Evolutionary conservation across 345 rosid species (phyloP).

Genomic region (Sonneratia alba): DNA sequence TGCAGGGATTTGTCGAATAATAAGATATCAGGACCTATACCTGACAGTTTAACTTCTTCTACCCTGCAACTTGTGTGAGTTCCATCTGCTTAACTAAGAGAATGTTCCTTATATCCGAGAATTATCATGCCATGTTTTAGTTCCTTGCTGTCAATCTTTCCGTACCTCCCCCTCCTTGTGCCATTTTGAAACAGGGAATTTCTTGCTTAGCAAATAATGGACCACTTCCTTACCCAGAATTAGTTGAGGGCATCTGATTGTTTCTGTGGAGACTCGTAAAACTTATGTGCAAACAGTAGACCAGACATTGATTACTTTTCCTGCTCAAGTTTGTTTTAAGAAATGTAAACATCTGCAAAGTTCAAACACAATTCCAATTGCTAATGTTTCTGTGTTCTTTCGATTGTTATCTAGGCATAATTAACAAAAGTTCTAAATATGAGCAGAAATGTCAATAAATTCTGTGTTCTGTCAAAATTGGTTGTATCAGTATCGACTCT

Average conservation of each 20-base stretch:
- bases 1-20: conserved; percentile 82
- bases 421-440: background rate
- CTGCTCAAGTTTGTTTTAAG: background rate
- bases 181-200: background rate
- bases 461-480: background rate
- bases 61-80: conserved; percentile 73
- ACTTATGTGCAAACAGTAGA: background rate
- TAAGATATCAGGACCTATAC: conserved; percentile 72
- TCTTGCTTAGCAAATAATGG: background rate
- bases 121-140: background rate
- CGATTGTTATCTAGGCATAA: background rate
- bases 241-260: background rate
- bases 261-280: background rate
- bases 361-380: background rate
- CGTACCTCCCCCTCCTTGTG: background rate
- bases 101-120: background rate
- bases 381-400: background rate
- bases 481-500: background rate
- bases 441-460: background rate
- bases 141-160: background rate
- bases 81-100: background rate
- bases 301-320: background rate
- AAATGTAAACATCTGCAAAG: background rate
- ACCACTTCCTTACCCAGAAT: background rate
- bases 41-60: conserved; percentile 63